Evolutionary conservation across 192 early-diverging fungal species (phyloP), one percentile per base, ranked within the genome.

Genomic region (Haplosporangium gracile): DNA sequence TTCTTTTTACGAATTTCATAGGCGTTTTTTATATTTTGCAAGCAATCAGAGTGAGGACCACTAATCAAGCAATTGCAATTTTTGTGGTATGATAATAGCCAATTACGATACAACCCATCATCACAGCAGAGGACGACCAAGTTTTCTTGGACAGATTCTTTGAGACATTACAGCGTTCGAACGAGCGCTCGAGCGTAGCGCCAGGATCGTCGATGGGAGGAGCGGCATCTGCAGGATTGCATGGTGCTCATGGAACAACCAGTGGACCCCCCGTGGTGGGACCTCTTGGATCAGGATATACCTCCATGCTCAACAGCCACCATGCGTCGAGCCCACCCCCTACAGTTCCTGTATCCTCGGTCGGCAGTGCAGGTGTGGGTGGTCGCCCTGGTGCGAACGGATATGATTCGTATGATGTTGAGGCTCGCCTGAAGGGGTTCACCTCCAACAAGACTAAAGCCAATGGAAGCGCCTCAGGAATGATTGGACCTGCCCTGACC

Each of bases 41-140:
- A 15, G 8, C 26, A 26, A 11, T 3, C 29, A 32, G 13, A 29
- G 11, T 36, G 3, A 32, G 2, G 13, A 11, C 60, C 15, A 71
- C 39, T 71, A 24, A 71, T 9, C 36, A 11, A 29, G 16, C 15
- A 51, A 2, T 24, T 51, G 40, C 51, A 34, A 5, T 32, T 45
- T 57, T 69, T 76, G 68, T 75, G 11, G 81, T 47, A 4, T 63
- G 43, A 51, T 32, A 29, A 49, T 83, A 95, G 94, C 88, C 93
- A 10, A 88, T 90, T 4, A 80, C 92, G 29, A 91, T 93, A 78
- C 93, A 94, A 78, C 88, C 91, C 43, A 79, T 91, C n/a, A 93
- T 97, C 18, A 85, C 88, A 0, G 95, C 96, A 18, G 97, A 98
- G 87, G 94, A 96, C 72, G 97, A 99, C 80, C 97, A 99, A 87